phyloP scores from a whole-genome alignment of 2,329 filamentous ascomycete species.

The Fusarium zealandicum region DNA sequence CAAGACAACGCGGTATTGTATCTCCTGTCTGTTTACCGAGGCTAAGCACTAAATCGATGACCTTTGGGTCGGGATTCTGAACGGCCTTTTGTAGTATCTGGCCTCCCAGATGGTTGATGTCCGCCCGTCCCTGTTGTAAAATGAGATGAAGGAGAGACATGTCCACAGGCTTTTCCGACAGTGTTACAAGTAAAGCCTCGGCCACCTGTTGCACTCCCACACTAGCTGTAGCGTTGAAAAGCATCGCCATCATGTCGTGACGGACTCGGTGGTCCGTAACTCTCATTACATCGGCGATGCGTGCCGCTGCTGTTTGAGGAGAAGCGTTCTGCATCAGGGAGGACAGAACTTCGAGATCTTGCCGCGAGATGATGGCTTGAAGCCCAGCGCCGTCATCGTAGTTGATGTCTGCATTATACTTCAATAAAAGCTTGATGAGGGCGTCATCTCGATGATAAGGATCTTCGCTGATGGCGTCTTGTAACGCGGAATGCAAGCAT shows the following conservation, averaged over 20 bases:
- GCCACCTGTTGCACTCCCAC: conserved; percentile 53
- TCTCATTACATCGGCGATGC: conserved; percentile 57
- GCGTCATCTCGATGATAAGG: conserved; percentile 57
- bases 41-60: conserved; percentile 57
- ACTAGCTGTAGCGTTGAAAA: conserved; percentile 56
- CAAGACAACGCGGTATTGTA: conserved; percentile 54
- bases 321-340: conserved; percentile 56
- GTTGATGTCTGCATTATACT: conserved; percentile 61
- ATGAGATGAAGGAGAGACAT: conserved; percentile 57
- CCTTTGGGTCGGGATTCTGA: conserved; percentile 53
- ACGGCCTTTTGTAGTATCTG: conserved; percentile 52
- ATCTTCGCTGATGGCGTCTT: conserved; percentile 60
- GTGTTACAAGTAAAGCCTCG: conserved; percentile 50
- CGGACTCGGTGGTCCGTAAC: conserved; percentile 52
- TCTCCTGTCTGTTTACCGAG: conserved; percentile 54
- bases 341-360: conserved; percentile 55
- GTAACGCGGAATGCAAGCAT: conserved; percentile 57
- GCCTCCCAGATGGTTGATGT: conserved; percentile 59
- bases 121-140: conserved; percentile 59
- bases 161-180: conserved; percentile 58
- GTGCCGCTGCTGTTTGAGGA: conserved; percentile 56
- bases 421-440: conserved; percentile 60
- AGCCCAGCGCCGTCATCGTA: conserved; percentile 60
- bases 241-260: conserved; percentile 55
- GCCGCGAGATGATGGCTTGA: conserved; percentile 55